Conservation (phyloP, 441 rosid genomes). For the Macaranga tanarius region DNA sequence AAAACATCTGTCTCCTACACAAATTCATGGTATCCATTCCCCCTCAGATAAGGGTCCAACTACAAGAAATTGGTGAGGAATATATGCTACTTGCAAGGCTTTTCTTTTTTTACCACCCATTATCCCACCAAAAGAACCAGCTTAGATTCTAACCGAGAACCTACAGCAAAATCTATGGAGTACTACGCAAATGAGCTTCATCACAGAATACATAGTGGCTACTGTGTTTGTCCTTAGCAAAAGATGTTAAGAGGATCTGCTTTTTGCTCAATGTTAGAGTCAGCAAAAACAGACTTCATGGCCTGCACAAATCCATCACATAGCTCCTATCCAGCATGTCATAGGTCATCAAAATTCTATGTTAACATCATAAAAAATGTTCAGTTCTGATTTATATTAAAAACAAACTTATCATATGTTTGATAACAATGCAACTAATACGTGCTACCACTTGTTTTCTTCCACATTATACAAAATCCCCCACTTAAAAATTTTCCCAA, state of each 20-base stretch:
- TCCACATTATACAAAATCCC: neutral
- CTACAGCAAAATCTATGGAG: too few species aligned
- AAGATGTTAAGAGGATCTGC: too few species aligned
- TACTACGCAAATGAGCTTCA: too few species aligned
- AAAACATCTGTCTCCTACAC: neutral
- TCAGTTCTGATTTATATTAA: neutral
- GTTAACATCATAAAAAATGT: too few species aligned
- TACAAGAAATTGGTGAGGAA: neutral
- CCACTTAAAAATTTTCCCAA: neutral
- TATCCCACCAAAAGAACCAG: too few species aligned
- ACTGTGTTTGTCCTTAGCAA: too few species aligned
- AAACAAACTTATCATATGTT: neutral
- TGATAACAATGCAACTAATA: neutral
- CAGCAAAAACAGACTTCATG: too few species aligned
- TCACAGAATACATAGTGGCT: too few species aligned
- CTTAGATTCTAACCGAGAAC: neutral
- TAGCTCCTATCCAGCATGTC: too few species aligned
- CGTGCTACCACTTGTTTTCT: neutral
- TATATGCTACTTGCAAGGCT: neutral
- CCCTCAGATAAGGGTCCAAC: neutral
- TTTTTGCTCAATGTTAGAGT: too few species aligned
- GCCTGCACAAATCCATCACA: too few species aligned
- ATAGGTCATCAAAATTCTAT: too few species aligned
- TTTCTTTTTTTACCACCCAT: neutral
- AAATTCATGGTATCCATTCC: neutral